Percentiles rank a stretch among this genome's conserved stretches.
Evolutionary conservation across 495 filamentous ascomycete species (phyloP).

Genomic region (Tuber borchii): DNA sequence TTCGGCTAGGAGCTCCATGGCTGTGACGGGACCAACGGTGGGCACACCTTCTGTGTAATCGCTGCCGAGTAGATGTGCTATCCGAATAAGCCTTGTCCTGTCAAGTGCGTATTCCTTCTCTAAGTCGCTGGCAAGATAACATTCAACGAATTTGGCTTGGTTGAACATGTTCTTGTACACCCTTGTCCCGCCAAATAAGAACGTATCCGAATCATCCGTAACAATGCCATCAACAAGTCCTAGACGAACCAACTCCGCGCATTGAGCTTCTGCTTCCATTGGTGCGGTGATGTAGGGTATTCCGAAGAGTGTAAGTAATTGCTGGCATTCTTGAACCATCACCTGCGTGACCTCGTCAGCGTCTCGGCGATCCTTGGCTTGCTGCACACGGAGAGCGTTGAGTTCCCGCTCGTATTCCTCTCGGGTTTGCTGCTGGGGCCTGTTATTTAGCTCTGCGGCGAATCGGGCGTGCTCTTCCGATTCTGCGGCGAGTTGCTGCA

Average conservation of each 20-base stretch:
- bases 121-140: slow-evolving; percentile 79
- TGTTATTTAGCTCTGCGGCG: slow-evolving; percentile 63
- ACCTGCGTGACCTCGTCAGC: slow-evolving; percentile 90
- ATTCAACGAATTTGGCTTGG: slow-evolving; percentile 92
- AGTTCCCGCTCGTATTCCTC: slow-evolving; percentile 81
- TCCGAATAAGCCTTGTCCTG: slow-evolving; percentile 70
- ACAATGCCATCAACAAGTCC: slow-evolving; percentile 94
- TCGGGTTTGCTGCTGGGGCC: slow-evolving; percentile 51
- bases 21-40: slow-evolving; percentile 86
- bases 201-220: slow-evolving; percentile 96
- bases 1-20: slow-evolving; percentile 86
- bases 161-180: slow-evolving; percentile 99
- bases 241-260: slow-evolving; percentile 77
- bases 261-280: slow-evolving; percentile 98
- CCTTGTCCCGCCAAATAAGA: slow-evolving; percentile 89
- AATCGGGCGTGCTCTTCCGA: slow-evolving; percentile 89
- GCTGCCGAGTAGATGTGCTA: slow-evolving; percentile 82
- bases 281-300: slow-evolving; percentile 94
- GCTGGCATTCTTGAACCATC: slow-evolving; percentile 93
- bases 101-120: slow-evolving; percentile 83
- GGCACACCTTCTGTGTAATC: slow-evolving; percentile 93
- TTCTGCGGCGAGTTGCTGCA: slow-evolving; percentile 77
- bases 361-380: slow-evolving; percentile 90
- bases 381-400: slow-evolving; percentile 77
- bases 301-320: slow-evolving; percentile 81